Evolutionary conservation across 495 filamentous ascomycete genomes (phyloP).

Genomic region (Hypoxylon rickii): DNA sequence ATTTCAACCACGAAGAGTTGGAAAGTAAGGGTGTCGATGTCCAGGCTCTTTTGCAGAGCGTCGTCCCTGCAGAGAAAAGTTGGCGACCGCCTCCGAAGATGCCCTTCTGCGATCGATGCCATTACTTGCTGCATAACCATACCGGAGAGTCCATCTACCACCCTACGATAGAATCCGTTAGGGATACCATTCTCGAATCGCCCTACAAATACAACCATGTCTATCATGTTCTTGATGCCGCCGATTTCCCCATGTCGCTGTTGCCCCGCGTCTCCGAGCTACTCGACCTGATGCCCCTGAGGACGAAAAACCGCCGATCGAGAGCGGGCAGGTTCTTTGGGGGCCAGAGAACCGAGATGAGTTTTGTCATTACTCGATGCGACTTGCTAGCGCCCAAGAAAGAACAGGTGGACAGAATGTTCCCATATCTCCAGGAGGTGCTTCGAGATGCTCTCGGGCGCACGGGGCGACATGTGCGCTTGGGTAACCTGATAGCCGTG

Average conservation of each 20-base stretch:
- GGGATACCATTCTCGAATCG: constrained; percentile 80
- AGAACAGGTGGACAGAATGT: constrained; percentile 76
- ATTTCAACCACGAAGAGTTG: constrained; percentile 48
- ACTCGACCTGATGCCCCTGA: constrained; percentile 65
- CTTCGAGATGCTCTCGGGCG: constrained; percentile 73
- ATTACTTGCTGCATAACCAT: constrained; percentile 75
- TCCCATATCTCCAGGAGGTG: constrained; percentile 76
- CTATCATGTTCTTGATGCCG: constrained; percentile 97
- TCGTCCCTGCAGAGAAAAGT: constrained; percentile 13
- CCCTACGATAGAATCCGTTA: constrained; percentile 76
- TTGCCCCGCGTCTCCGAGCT: constrained; percentile 60
- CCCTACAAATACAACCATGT: constrained; percentile 88
- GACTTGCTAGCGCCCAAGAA: constrained; percentile 83
- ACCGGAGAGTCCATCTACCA: constrained; percentile 70
- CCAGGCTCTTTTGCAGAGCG: constrained; percentile 32
- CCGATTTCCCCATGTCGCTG: constrained; percentile 93
- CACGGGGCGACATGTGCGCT: constrained; percentile 62
- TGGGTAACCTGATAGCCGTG: constrained; percentile 84
- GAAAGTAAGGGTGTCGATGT: constrained; percentile 48
- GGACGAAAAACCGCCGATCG: constrained; percentile 76
- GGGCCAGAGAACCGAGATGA: constrained; percentile 69
- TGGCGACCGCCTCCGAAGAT: constrained; percentile 28
- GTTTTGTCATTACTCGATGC: constrained; percentile 86
- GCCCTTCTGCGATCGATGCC: constrained; percentile 85
- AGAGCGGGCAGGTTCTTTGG: constrained; percentile 62